Evolutionary conservation across 495 filamentous ascomycete genomes (phyloP).

Genomic region (Immersiella caudata): DNA sequence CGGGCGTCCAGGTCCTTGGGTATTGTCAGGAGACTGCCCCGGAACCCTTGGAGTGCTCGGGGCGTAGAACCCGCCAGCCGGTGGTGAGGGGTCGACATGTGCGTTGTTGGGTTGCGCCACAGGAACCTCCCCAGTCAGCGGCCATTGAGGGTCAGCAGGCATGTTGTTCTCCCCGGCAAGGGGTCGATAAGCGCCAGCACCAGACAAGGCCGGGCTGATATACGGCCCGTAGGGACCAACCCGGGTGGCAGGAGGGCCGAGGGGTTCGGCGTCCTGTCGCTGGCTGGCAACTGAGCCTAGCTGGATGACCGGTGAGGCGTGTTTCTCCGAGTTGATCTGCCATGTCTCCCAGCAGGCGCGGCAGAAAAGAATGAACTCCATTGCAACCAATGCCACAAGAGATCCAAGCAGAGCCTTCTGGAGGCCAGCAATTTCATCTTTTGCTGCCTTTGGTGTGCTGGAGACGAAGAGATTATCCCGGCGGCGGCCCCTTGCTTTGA

Average conservation of each 20-base stretch:
- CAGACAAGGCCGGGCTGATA: neutral
- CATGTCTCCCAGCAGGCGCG: conserved; percentile 49
- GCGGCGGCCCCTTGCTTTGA: neutral
- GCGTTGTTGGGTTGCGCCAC: neutral
- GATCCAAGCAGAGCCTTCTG: conserved; percentile 28
- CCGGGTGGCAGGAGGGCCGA: neutral
- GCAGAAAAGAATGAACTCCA: conserved; percentile 48
- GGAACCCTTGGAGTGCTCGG: neutral
- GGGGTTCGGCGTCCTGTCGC: neutral
- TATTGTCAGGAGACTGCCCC: neutral
- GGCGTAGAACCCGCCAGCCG: neutral
- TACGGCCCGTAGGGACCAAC: neutral
- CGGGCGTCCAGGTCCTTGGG: neutral
- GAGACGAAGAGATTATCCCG: neutral
- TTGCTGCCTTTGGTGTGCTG: neutral
- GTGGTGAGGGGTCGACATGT: neutral
- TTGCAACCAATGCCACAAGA: conserved; percentile 24
- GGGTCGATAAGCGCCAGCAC: neutral
- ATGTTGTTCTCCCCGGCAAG: neutral
- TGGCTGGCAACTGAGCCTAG: neutral
- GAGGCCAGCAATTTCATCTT: neutral
- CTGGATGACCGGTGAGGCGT: neutral
- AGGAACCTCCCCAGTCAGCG: neutral
- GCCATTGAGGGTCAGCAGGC: neutral
- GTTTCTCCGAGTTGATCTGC: conserved; percentile 28